Base-by-base conservation (phyloP, 75 land plant species). In the Pinus albicaulis region DNA sequence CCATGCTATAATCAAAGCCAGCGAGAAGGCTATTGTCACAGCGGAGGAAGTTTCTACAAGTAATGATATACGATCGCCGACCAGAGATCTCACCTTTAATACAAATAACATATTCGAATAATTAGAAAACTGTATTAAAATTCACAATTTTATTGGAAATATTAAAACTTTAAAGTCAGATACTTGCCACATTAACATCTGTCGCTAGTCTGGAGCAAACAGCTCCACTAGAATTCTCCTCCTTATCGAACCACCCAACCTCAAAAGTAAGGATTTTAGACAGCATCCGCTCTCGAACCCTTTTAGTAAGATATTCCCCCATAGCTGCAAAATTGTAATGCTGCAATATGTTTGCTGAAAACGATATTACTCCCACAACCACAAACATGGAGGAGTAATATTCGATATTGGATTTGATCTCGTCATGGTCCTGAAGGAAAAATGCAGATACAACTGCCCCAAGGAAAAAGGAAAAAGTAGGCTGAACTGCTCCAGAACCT, bases 231-330 rank as follows among this genome's bases (percentile, higher is more conserved):
- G 86, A 75, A 74, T 95, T 90, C 74, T 93, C 87, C 1, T 90
- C 89, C 31, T 79, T 73, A 81, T 95, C 95, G 59, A 91, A 95
- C 95, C 95, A 95, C 8, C 90, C 93, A 28, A 95, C 79, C 74
- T 95, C 98, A 56, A 89, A 86, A 0, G 80, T 82, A 36, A 95
- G 78, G 7, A 95, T 82, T 56, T 86, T 87, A 2, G 77, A 66
- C 5, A 90, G 83, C 84, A 95, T 82, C 25, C 56, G 65, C 80
- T 92, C 91, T 5, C 93, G 31, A 8, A 95, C 76, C 70, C 98
- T 76, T 78, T 86, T 92, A 8, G 93, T 90, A 20, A 95, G 69
- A 20, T 65, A 36, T 57, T 88, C 95, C 24, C 95, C 95, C 91
- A 92, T 89, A 48, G 74, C 55, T 3, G 81, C 91, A 34, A 92